A percentile compares a stretch with the other conserved stretches of the same genome.
These are phyloP conservation scores for Ophioceras dolichostomum DNA, from an alignment of 2,329 filamentous ascomycete genomes.

Conservation along the genomic window DNA sequence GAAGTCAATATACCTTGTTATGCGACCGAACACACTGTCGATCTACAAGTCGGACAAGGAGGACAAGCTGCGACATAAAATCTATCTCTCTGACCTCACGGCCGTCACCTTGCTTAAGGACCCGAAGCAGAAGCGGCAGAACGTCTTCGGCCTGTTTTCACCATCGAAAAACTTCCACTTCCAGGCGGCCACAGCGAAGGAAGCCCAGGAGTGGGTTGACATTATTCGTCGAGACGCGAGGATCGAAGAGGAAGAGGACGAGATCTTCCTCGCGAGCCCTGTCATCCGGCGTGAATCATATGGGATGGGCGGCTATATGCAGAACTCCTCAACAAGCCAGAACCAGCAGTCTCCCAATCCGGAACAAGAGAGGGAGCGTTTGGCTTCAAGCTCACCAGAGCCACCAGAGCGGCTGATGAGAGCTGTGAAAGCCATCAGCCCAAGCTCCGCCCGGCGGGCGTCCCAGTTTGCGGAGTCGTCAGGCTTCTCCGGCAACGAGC, in stretches of 20 bases:
- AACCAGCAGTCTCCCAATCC: conserved; percentile 5
- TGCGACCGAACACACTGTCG: conserved; percentile 80
- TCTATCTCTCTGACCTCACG: conserved; percentile 80
- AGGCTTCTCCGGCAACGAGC: conserved; percentile 48
- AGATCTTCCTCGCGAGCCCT: conserved; percentile 63
- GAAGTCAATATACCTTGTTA: conserved; percentile 80
- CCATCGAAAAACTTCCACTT: conserved; percentile 87
- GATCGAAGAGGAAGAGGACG: conserved; percentile 80
- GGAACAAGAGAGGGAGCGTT: conserved; percentile 29
- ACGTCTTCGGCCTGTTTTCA: conserved; percentile 88
- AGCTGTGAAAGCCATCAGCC: conserved; percentile 12
- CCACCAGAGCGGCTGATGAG: conserved; percentile 30
- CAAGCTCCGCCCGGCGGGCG: conserved; percentile 32
- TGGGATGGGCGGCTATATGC: conserved; percentile 11
- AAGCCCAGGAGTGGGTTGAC: conserved; percentile 79
- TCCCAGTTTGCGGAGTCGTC: conserved; percentile 56
- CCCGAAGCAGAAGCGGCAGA: conserved; percentile 72
- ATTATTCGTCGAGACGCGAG: conserved; percentile 67
- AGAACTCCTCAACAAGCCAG: no score
- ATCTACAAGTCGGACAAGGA: conserved; percentile 91
- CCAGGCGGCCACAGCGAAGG: conserved; percentile 58
- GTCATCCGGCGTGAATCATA: conserved; percentile 35
- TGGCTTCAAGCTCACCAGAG: conserved; percentile 51
- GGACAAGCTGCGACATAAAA: conserved; percentile 76
- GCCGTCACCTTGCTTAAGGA: conserved; percentile 83